Percentiles rank a stretch among this genome's conserved stretches.
These are phyloP conservation scores for Paecilomyces sp. DNA, from an alignment of 2,329 filamentous ascomycete genomes.

Conservation along the genomic window DNA sequence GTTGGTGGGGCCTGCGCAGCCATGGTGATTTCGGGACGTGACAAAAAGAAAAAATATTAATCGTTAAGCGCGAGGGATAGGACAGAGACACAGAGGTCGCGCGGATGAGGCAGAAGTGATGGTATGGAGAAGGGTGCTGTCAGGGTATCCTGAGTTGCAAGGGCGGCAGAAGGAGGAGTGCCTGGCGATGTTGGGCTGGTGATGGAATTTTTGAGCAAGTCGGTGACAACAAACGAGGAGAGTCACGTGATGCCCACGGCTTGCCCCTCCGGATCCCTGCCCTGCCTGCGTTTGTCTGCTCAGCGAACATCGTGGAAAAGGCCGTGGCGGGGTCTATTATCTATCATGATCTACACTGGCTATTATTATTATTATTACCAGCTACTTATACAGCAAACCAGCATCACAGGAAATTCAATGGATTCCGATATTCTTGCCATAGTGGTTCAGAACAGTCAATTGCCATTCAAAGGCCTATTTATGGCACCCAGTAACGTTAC, in stretches of 20 bases:
- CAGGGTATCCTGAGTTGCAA: constrained; percentile 15
- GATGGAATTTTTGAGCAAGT: constrained; percentile 25
- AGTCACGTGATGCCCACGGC: constrained; percentile 9
- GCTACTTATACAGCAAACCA: no score
- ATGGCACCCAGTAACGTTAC: background rate
- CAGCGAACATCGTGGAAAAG: background rate
- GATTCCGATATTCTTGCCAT: background rate
- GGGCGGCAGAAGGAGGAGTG: constrained; percentile 19
- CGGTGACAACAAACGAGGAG: constrained; percentile 12
- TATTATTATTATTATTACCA: no score
- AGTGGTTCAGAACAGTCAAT: background rate
- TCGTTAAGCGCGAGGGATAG: constrained; percentile 7
- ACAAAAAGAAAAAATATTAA: constrained; percentile 8
- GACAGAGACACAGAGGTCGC: constrained; percentile 11
- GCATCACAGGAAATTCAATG: background rate
- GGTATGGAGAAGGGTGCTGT: constrained; percentile 8
- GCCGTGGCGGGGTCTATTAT: background rate
- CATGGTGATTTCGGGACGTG: constrained; percentile 46
- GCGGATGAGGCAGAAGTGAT: constrained; percentile 12
- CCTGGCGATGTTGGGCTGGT: constrained; percentile 10
- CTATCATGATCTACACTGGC: background rate
- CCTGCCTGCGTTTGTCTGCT: background rate
- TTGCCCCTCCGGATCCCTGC: constrained; percentile 6
- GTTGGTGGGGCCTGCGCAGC: constrained; percentile 59
- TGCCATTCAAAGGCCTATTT: background rate